phyloP scores from a whole-genome alignment of 1,284 basidiomycete genomes.

The Cutaneotrichosporon dermatis region DNA sequence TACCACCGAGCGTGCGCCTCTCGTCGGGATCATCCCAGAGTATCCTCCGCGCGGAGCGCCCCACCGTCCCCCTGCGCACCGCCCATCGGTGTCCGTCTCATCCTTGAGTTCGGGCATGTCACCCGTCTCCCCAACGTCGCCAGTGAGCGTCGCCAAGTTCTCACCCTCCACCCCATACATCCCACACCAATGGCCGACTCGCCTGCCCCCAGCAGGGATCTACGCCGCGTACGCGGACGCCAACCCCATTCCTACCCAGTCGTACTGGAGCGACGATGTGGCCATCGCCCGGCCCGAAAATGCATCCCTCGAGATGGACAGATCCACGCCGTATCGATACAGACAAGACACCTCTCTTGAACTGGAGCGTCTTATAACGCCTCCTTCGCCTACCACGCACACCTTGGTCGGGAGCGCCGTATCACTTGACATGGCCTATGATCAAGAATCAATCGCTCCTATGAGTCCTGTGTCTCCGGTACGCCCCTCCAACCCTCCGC shows the following conservation, averaged over 20 bases:
- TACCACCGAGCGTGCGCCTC: neutral
- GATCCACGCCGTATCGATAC: neutral
- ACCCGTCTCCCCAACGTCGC: neutral
- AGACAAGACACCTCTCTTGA: neutral
- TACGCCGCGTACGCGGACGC: neutral
- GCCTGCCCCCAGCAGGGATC: neutral
- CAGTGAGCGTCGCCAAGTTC: neutral
- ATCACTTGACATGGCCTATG: no score
- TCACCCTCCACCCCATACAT: no score
- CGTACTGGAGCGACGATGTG: neutral
- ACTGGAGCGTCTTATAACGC: neutral
- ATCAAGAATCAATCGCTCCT: no score
- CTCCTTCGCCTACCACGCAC: neutral
- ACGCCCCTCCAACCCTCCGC: no score
- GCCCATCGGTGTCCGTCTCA: neutral
- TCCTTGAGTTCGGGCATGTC: neutral
- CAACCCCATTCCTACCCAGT: neutral
- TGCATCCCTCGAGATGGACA: neutral
- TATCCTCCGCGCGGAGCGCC: neutral
- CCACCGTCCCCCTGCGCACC: neutral
- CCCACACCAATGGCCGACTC: neutral
- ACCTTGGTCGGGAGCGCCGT: no score
- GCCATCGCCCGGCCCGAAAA: neutral
- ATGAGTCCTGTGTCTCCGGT: no score
- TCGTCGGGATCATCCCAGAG: neutral